phyloP scores from a whole-genome alignment of 1,284 basidiomycete genomes.

The Tilletiaria anomala region DNA sequence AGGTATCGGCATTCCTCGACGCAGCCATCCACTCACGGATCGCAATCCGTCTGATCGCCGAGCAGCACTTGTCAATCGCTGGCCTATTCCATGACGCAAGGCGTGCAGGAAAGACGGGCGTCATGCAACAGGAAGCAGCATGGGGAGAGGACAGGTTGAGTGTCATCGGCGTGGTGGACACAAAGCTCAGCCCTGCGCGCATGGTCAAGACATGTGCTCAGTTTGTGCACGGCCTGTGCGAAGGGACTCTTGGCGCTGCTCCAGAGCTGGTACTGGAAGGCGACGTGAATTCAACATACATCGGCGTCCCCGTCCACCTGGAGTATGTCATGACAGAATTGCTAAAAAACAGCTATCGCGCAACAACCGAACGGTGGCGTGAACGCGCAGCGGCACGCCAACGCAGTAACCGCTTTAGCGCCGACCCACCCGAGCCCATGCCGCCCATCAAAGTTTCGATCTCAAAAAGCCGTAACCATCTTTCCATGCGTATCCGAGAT shows the following conservation, averaged over 20 bases:
- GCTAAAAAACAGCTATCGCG: conserved; percentile 73
- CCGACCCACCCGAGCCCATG: neutral
- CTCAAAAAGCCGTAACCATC: conserved; percentile 50
- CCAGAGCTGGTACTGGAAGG: conserved; percentile 42
- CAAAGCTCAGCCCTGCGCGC: conserved; percentile 36
- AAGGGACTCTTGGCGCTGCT: conserved; percentile 63
- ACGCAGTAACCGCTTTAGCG: neutral
- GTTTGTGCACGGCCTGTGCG: conserved; percentile 66
- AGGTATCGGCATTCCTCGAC: conserved; percentile 66
- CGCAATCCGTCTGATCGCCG: conserved; percentile 73
- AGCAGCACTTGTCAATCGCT: conserved; percentile 68
- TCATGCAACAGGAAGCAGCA: too few relatives aligned
- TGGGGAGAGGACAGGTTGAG: too few relatives aligned
- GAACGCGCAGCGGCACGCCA: neutral
- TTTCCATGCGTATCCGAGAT: conserved; percentile 66
- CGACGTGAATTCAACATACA: conserved; percentile 38
- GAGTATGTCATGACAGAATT: conserved; percentile 58
- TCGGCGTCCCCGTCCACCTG: conserved; percentile 73
- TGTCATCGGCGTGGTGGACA: conserved; percentile 33
- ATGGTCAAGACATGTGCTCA: conserved; percentile 43
- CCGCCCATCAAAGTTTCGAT: conserved; percentile 57
- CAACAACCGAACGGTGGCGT: conserved; percentile 44
- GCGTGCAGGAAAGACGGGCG: neutral
- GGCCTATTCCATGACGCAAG: conserved; percentile 8
- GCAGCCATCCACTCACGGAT: conserved; percentile 72